Evolutionary conservation across 805 yeast species (phyloP), one percentile per base, ranked within the genome.

Genomic region (Teunomyces panamensis): DNA sequence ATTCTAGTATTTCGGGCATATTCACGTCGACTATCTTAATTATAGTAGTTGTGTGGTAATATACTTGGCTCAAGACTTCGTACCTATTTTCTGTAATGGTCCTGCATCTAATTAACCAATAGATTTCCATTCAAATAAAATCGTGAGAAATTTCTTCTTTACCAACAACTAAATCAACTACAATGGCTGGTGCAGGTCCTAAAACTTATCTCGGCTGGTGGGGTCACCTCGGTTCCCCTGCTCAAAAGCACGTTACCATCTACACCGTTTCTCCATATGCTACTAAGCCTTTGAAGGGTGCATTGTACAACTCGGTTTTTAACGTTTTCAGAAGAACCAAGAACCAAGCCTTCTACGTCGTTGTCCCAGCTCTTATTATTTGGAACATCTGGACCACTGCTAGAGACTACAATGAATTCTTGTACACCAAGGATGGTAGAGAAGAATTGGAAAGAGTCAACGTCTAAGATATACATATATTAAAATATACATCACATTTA

Each of bases 371-470:
- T 56, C 75, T 82, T 49, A 69, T 88, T 56, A 84, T 88, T 65
- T 89, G 92, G 87, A 83, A 82, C 69, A 73, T 92, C 75, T 89
- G 96, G 96, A 82, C 81, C 55, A 71, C 78, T 66, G 91, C 95
- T 57, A 84, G 89, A 76, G 90, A 86, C 67, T 90, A 90, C 83
- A 88, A 92, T 74, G 92, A 84, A 68, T 91, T 77, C 83, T 80
- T 92, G 69, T 92, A 92, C 81, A 90, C 97, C 73, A 92, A 92
- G 80, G 98, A 88, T 56, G 99, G 99, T 71, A 89, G 91, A 78
- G 92, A 86, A 78, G 96, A 92, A 68, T 81, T 92, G 66, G 92
- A 80, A 70, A 83, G 81, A 70, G 83, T 75, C 56, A 73, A 73
- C 58, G 76, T 64, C 51, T 70, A 68, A 55, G 39, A 47, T 36